Conservation (phyloP, 2,329 filamentous ascomycete genomes). For the Pseudogymnoascus sp. region DNA sequence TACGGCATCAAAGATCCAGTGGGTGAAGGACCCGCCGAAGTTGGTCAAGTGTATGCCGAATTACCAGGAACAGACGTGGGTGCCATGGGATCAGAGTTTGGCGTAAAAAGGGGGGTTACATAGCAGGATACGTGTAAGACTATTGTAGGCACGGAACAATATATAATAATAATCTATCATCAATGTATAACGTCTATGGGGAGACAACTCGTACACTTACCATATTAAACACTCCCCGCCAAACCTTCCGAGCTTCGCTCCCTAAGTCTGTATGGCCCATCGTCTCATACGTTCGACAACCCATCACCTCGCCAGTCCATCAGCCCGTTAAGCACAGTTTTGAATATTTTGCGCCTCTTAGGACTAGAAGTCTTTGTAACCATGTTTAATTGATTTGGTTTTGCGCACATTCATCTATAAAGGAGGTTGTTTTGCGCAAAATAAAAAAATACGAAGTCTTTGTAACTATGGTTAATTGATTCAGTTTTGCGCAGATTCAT, state of each 20-base stretch:
- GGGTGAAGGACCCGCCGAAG: constrained; percentile 9
- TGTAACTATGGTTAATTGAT: background rate
- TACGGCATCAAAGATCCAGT: background rate
- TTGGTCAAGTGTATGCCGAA: constrained; percentile 12
- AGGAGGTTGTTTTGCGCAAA: background rate
- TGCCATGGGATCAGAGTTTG: constrained; percentile 7
- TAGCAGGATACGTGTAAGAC: background rate
- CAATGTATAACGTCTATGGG: background rate
- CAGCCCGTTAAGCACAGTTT: background rate
- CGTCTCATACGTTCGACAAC: background rate
- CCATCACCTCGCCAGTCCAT: background rate
- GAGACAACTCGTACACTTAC: background rate
- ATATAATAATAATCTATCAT: constrained; percentile 1
- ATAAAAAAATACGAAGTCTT: background rate
- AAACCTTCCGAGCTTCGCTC: background rate
- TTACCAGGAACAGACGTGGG: constrained; percentile 9
- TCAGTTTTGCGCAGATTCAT: background rate
- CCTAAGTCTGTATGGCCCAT: background rate
- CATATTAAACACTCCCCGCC: background rate
- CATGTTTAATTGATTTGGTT: background rate
- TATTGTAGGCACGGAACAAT: background rate
- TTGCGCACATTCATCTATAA: background rate
- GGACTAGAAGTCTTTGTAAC: background rate
- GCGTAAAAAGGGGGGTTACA: background rate
- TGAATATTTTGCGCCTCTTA: background rate